phyloP scores from a whole-genome alignment of 768 basidiomycete genomes.

The Rhizopogon vinicolor region DNA sequence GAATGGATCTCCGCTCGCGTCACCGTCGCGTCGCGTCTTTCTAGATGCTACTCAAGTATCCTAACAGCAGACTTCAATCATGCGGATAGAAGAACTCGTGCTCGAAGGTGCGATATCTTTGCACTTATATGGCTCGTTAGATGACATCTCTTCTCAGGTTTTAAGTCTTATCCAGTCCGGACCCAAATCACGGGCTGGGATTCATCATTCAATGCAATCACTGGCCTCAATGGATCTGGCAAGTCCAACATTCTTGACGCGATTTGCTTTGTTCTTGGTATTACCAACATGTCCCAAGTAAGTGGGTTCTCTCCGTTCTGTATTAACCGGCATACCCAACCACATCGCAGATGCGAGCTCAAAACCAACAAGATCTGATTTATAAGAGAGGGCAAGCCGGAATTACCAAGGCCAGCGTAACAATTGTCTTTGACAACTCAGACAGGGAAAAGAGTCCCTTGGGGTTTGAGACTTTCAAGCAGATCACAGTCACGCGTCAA shows the following conservation, averaged over 20 bases:
- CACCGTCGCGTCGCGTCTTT: slow-evolving; percentile 28
- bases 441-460: slow-evolving; percentile 80
- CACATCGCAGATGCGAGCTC: slow-evolving; percentile 75
- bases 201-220: slow-evolving; percentile 97
- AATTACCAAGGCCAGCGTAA: slow-evolving; percentile 94
- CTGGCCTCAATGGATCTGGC: slow-evolving; percentile 91
- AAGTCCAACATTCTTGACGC: slow-evolving; percentile 99
- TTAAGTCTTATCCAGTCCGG: slow-evolving; percentile 96
- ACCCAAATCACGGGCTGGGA: slow-evolving; percentile 98
- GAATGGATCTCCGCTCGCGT: slow-evolving; percentile 19
- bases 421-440: slow-evolving; percentile 98
- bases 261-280: slow-evolving; percentile 97
- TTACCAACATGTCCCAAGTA: slow-evolving; percentile 95
- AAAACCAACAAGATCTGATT: slow-evolving; percentile 95
- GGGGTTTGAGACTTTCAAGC: slow-evolving; percentile 72
- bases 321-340: not conserved
- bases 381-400: slow-evolving; percentile 99
- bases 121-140: not conserved
- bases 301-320: slow-evolving; percentile 9
- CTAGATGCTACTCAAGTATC: not conserved
- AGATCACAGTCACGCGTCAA: slow-evolving; percentile 97
- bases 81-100: slow-evolving; percentile 95
- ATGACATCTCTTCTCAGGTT: slow-evolving; percentile 47
- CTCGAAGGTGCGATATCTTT: slow-evolving; percentile 63
- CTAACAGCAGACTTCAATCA: slow-evolving; percentile 28